Percentiles rank a stretch among this genome's conserved stretches.
Evolutionary conservation across 108 stramenopile genomes (phyloP).

Genomic region (Nitzschia sp.): DNA sequence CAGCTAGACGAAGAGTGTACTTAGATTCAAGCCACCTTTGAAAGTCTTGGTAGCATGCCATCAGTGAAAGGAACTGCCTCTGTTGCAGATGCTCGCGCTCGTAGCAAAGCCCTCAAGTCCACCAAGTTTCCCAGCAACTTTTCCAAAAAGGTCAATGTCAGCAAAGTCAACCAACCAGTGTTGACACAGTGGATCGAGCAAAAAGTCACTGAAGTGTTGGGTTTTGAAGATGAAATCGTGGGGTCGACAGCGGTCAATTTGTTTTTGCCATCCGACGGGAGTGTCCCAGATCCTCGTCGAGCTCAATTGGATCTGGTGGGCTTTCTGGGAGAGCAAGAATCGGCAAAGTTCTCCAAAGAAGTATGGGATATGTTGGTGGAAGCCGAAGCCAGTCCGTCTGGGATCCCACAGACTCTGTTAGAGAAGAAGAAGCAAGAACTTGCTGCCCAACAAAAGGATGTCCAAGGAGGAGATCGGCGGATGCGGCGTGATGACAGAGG

Average conservation of each 20-base stretch:
- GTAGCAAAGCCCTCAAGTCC: constrained; percentile 64
- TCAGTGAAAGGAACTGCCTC: constrained; percentile 84
- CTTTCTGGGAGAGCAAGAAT: constrained; percentile 74
- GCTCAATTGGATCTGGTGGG: constrained; percentile 82
- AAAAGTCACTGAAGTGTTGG: constrained; percentile 56
- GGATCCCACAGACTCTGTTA: constrained; percentile 70
- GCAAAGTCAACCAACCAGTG: constrained; percentile 69
- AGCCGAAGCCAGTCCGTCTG: constrained; percentile 55
- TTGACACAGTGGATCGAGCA: constrained; percentile 81
- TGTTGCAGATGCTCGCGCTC: constrained; percentile 62
- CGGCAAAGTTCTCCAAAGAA: constrained; percentile 67
- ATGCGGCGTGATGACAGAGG: neutral
- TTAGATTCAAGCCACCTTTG: neutral
- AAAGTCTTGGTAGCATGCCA: constrained; percentile 52
- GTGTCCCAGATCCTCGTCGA: constrained; percentile 60
- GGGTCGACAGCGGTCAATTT: constrained; percentile 72
- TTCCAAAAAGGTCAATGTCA: constrained; percentile 44
- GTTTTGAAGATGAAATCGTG: constrained; percentile 91
- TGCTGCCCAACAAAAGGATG: constrained; percentile 23
- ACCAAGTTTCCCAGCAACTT: constrained; percentile 77
- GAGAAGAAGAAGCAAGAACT: constrained; percentile 87
- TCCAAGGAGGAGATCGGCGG: neutral
- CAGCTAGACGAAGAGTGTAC: neutral
- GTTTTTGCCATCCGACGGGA: constrained; percentile 57
- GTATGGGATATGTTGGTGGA: constrained; percentile 83